phyloP scores from a whole-genome alignment of 768 basidiomycete genomes.

The Chalciporus sphaerocephalus region DNA sequence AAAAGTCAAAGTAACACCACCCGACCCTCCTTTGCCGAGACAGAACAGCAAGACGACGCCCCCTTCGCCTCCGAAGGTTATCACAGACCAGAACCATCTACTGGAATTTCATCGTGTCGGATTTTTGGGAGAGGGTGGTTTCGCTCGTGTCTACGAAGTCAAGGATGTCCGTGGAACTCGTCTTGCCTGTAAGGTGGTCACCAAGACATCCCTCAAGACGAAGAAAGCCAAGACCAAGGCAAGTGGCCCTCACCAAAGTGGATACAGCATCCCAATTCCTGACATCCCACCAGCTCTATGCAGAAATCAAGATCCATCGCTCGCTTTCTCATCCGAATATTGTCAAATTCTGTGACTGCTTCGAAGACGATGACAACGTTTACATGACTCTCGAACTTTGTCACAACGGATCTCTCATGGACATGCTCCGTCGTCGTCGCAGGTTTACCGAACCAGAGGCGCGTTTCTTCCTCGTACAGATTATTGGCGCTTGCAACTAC shows the following conservation, averaged over 20 bases:
- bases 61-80: conserved; percentile 75
- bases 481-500: conserved; percentile 94
- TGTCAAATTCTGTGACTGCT: conserved; percentile 87
- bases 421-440: conserved; percentile 80
- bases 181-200: conserved; percentile 90
- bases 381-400: conserved; percentile 97
- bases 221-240: conserved; percentile 98
- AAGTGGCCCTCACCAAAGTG: conserved; percentile 10
- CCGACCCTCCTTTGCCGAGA: conserved; percentile 67
- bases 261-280: not conserved
- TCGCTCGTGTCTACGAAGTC: conserved; percentile 96
- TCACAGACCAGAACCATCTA: conserved; percentile 56
- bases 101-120: conserved; percentile 67
- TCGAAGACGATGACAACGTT: conserved; percentile 92
- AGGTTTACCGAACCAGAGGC: conserved; percentile 91
- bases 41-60: conserved; percentile 82
- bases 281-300: conserved; percentile 66
- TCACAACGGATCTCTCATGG: conserved; percentile 84
- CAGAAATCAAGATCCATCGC: conserved; percentile 97
- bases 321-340: conserved; percentile 90
- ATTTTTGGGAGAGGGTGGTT: conserved; percentile 93
- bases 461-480: conserved; percentile 89
- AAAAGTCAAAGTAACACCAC: conserved; percentile 35
- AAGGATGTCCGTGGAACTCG: conserved; percentile 60
- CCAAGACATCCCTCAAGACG: conserved; percentile 86